Evolutionary conservation across 139 green algal genomes (phyloP), one percentile per base, ranked within the genome.

Genomic region (Auxenochlorella pyrenoidosa): DNA sequence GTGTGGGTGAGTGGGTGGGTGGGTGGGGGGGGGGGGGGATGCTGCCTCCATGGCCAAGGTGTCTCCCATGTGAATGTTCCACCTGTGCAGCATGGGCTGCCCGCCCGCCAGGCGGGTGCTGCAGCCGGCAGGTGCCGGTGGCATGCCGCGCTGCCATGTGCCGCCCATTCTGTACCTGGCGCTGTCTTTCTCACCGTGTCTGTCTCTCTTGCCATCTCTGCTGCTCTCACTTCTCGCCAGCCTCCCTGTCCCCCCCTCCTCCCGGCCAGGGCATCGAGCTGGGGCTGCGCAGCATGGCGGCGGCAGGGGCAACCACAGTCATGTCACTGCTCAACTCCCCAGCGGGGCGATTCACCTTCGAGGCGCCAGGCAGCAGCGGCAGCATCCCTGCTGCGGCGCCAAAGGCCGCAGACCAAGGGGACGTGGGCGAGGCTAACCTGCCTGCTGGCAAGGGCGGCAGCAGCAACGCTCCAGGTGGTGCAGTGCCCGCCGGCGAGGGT

Each of bases 281-380:
- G 59, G 91, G 79, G 3, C 78, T 93, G 76, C 88, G 85, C 58
- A 80, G 89, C 21, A 43, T 95, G 68, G 88, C 75, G 26, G 93
- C 93, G 28, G 93, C 93, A 5, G 93, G 93, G 30, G 93, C 91
- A 8, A 21, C 73, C 26, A 54, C 54, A 2, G 87, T 96, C n/a
- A 79, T 87, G 34, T 89, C 82, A 41, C 26, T 73, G 30, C 80
- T 83, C 70, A 68, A 66, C 43, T 30, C 68, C 32, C 60, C 85
- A 10, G 63, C 41, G 5, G 75, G 73, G 4, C 85, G 85, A 24
- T 89, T 89, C 44, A 6, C 63, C 2, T 88, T 88, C 30, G 75
- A 63, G 34, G 16, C n/a, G 3, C 12, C 12, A 22, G 16, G 13
- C 44, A 5, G 41, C 63, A 47, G 82, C 65, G 66, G 19, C 43